Percentiles rank a stretch among this genome's conserved stretches.
Evolutionary conservation across 495 filamentous ascomycete genomes (phyloP).

Genomic region (Neurospora sp.): DNA sequence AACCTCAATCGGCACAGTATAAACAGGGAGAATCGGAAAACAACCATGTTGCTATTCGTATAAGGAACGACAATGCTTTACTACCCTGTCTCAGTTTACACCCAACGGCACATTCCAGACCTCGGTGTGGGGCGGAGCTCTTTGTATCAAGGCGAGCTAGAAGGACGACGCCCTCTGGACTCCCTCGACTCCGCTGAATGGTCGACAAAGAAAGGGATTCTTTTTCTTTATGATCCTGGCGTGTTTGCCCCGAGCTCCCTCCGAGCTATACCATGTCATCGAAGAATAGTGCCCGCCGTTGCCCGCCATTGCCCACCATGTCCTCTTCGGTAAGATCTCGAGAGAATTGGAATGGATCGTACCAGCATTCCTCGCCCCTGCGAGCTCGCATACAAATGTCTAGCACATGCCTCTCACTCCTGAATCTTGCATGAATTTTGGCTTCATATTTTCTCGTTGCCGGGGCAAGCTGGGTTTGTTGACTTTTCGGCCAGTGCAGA

Average conservation of each 20-base stretch:
- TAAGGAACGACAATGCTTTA: not conserved
- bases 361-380: not conserved
- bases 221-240: not conserved
- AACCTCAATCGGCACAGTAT: not conserved
- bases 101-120: not conserved
- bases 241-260: not conserved
- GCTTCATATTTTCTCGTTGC: conserved; percentile 18
- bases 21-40: not conserved
- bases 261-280: not conserved
- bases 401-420: conserved; percentile 9
- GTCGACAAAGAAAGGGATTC: not conserved
- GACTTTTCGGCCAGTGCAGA: conserved; percentile 5
- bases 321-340: not conserved
- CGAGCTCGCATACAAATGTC: conserved; percentile 20
- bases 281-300: not conserved
- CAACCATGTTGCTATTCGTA: not conserved
- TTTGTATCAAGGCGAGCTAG: not conserved
- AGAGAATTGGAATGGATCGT: not conserved
- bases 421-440: not conserved
- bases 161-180: not conserved
- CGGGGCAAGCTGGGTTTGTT: conserved; percentile 19
- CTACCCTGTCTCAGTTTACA: not conserved
- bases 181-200: not conserved
- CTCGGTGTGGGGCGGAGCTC: not conserved
- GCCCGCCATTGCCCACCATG: not conserved